Percentiles rank a stretch among this genome's conserved stretches.
Evolutionary conservation across 495 filamentous ascomycete species (phyloP).

Genomic region (Penicillium malachiteum): DNA sequence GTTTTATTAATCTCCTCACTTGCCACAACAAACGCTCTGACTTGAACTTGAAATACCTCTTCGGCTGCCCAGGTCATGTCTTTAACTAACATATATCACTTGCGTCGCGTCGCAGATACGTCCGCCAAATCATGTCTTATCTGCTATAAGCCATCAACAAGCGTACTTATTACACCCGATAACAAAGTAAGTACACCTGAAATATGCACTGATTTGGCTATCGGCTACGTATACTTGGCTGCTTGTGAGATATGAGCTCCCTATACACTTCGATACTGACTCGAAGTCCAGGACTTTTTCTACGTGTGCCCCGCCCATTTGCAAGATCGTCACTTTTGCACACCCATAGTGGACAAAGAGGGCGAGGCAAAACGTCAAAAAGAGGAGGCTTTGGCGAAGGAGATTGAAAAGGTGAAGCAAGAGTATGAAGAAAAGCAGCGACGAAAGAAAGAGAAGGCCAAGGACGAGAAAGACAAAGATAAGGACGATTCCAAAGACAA

Average conservation of each 20-base stretch:
- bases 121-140: slow-evolving; percentile 80
- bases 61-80: slow-evolving; percentile 40
- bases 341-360: slow-evolving; percentile 74
- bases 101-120: slow-evolving; percentile 84
- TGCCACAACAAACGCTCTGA: too few relatives aligned
- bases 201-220: neutral
- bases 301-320: slow-evolving; percentile 85
- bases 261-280: neutral
- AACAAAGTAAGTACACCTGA: slow-evolving; percentile 64
- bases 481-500: slow-evolving; percentile 47
- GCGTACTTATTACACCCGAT: slow-evolving; percentile 84
- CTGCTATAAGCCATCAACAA: slow-evolving; percentile 85
- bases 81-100: slow-evolving; percentile 79
- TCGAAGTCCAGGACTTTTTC: slow-evolving; percentile 79
- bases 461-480: slow-evolving; percentile 47
- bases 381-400: slow-evolving; percentile 65
- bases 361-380: slow-evolving; percentile 65
- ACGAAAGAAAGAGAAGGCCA: slow-evolving; percentile 34
- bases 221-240: neutral
- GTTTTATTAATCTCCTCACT: too few relatives aligned
- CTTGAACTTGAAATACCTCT: neutral
- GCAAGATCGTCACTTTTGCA: slow-evolving; percentile 79
- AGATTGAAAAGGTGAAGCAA: slow-evolving; percentile 72
- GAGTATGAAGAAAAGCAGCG: slow-evolving; percentile 46
- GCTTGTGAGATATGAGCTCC: neutral